These are phyloP conservation scores for Heterobasidion parviporum DNA, from an alignment of 1,284 basidiomycete genomes.

Conservation along the genomic window DNA sequence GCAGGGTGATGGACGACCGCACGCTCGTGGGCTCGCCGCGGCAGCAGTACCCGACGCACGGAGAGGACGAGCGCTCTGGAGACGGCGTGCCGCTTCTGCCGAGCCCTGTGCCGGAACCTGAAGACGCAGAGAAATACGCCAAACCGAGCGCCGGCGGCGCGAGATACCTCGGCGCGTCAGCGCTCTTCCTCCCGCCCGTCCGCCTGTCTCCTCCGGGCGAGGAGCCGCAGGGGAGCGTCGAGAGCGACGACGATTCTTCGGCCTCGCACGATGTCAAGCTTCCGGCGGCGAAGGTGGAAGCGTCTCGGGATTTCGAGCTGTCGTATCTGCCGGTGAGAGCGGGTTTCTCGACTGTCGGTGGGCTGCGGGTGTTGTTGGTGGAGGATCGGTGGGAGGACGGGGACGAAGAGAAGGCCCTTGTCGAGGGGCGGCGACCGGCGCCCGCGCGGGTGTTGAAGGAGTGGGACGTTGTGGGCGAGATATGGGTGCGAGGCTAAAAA, in stretches of 20 bases:
- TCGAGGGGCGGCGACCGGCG: constrained; percentile 16
- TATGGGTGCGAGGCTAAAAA: constrained; percentile 42
- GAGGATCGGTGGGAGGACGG: constrained; percentile 45
- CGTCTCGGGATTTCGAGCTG: constrained; percentile 48
- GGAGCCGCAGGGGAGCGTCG: constrained; percentile 16
- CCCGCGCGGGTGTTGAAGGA: constrained; percentile 46
- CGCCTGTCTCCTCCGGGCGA: constrained; percentile 1
- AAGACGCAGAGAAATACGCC: constrained; percentile 8
- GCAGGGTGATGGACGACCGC: constrained; percentile 10
- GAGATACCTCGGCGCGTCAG: constrained; percentile 10
- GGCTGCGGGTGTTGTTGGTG: constrained; percentile 52
- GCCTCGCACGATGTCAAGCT: background rate
- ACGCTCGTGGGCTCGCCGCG: constrained; percentile 8
- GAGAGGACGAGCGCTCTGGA: background rate
- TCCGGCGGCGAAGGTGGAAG: constrained; percentile 9
- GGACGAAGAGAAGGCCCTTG: constrained; percentile 18
- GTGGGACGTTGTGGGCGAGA: constrained; percentile 59
- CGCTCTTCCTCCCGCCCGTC: constrained; percentile 8
- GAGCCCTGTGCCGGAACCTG: constrained; percentile 4
- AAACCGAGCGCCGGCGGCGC: constrained; percentile 3
- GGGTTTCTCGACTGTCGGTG: constrained; percentile 56
- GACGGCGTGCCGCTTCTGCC: constrained; percentile 1
- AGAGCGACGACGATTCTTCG: constrained; percentile 22
- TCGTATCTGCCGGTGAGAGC: constrained; percentile 43
- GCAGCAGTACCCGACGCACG: background rate